Base-by-base conservation (phyloP, 2,329 filamentous ascomycete genomes). In the Aspergillus latus region DNA sequence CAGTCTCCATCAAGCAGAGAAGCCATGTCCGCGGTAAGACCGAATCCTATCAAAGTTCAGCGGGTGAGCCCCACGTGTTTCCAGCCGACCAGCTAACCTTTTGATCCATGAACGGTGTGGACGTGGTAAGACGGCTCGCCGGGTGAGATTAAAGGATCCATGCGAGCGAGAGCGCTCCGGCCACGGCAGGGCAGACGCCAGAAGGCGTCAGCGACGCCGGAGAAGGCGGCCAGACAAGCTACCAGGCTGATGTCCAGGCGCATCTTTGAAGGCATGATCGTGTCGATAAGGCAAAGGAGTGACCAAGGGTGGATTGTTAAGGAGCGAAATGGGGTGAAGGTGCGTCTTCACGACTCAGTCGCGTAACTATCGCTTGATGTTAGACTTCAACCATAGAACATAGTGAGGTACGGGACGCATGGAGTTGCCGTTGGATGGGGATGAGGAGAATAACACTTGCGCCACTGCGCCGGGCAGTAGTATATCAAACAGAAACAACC, bases 131-230 rank as follows among this genome's bases (percentile, higher is more conserved):
- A 83, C 34, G 84, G 60, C 16, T 67, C 64, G 49, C 84, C 86
- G 2, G 82, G 82, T 57, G 84, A 80, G 54, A 94, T 80, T 54
- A 96, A 79, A 15, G 91, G 91, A 69, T 96, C 91, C 40, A 96
- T 79, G 56, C 90, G 84, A 49, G 85, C 88, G 56, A 90, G 72
- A 60, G 86, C 89, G 62, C 86, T 79, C 46, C 83, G 82, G 54
- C 85, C 86, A 64, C 84, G 88, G 74, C 91, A 96, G 66, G 90
- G 88, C 82, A 96, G 89, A 70, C 92, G 90, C 90, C 90, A 96
- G 75, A 96, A 96, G 58, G 88, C 92, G 64, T 82, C 69, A 46
- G 79, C 80, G 43, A 66, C 60, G 30, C 62, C 59, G 3, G 68
- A 63, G 15, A 72, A 69, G 56, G 75, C 55, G 34, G 66, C 59